Percentiles rank a stretch among this genome's conserved stretches.
phyloP scores from a whole-genome alignment of 192 early-diverging fungal species.

The Spizellomyces punctatus region DNA sequence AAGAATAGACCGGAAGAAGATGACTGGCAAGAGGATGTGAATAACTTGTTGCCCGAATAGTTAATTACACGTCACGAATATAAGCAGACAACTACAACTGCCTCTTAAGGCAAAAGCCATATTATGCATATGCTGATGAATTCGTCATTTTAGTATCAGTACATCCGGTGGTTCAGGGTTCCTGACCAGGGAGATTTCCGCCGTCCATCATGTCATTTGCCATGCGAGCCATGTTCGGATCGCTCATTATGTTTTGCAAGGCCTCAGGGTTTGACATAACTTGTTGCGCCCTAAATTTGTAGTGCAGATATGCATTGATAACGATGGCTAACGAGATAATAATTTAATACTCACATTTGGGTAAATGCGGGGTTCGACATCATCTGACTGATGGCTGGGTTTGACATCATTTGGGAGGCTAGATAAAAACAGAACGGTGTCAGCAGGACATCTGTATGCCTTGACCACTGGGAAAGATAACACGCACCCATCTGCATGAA shows the following conservation, averaged over 20 bases:
- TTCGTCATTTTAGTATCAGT: no score
- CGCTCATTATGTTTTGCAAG: conserved; percentile 66
- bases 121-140: no score
- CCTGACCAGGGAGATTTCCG: no score
- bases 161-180: no score
- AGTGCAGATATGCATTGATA: neutral
- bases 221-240: conserved; percentile 48
- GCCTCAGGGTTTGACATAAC: conserved; percentile 74
- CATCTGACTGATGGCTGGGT: conserved; percentile 82
- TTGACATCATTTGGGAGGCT: conserved; percentile 52
- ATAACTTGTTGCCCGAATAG: conserved; percentile 43
- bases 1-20: conserved; percentile 28
- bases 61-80: neutral
- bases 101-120: no score
- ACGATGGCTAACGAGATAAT: no score
- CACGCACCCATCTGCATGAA: conserved; percentile 87
- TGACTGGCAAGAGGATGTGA: conserved; percentile 50
- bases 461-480: neutral
- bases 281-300: conserved; percentile 64
- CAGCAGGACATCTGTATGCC: neutral
- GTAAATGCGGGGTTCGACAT: conserved; percentile 91
- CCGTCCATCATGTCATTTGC: no score
- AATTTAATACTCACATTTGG: conserved; percentile 62
- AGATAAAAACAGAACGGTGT: neutral
- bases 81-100: neutral